A percentile compares a stretch with the other conserved stretches of the same genome.
Conservation (phyloP, 176 grass and related monocot species). For the Phoenix dactylifera region DNA sequence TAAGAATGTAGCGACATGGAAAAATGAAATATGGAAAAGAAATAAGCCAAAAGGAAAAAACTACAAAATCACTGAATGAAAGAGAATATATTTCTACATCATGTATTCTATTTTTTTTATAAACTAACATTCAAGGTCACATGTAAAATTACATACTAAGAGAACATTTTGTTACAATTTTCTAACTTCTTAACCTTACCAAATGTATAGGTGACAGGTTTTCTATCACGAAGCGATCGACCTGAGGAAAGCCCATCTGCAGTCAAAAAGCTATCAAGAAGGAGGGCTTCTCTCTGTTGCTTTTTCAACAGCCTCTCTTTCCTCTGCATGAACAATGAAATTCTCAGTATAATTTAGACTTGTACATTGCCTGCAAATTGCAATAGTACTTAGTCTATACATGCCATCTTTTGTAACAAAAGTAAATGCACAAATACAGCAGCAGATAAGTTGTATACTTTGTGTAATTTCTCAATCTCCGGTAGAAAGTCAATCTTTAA, state of each 20-base stretch:
- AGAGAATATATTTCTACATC: too few species aligned
- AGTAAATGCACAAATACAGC: too few species aligned
- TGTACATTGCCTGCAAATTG: background rate
- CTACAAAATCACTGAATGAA: too few species aligned
- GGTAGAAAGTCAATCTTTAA: constrained; percentile 83
- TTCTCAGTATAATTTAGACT: constrained; percentile 1
- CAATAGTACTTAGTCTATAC: too few species aligned
- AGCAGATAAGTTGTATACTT: constrained; percentile 31
- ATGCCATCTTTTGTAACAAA: too few species aligned
- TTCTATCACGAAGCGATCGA: constrained; percentile 79
- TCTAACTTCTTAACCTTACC: constrained; percentile 40
- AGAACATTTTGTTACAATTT: background rate
- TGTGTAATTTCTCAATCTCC: constrained; percentile 90
- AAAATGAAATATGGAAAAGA: too few species aligned
- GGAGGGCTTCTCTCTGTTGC: constrained; percentile 91
- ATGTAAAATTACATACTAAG: background rate
- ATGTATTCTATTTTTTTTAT: too few species aligned
- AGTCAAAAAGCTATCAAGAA: constrained; percentile 67
- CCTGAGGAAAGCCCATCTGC: constrained; percentile 69
- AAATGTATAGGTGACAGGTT: constrained; percentile 92
- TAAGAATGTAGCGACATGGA: too few species aligned
- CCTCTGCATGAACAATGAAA: constrained; percentile 54
- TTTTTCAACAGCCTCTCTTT: constrained; percentile 88
- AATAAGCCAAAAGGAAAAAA: too few species aligned
- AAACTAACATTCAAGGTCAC: too few species aligned